A percentile compares a stretch with the other conserved stretches of the same genome.
These are phyloP conservation scores for Cutaneotrichosporon arboriforme DNA, from an alignment of 1,284 basidiomycete genomes.

Conservation along the genomic window DNA sequence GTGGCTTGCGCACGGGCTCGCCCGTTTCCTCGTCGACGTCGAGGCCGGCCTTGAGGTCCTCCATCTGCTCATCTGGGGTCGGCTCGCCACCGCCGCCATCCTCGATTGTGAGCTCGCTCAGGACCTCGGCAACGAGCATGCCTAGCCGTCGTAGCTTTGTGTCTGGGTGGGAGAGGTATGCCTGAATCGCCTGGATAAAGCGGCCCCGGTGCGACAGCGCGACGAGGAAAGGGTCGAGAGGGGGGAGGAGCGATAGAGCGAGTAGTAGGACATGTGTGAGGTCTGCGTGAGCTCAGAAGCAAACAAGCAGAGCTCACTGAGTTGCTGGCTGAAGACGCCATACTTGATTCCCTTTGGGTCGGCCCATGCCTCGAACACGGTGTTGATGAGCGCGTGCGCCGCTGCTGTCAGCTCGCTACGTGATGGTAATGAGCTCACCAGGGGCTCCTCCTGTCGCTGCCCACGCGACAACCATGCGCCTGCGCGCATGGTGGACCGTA, in stretches of 20 bases:
- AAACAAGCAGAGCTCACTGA: constrained; percentile 26
- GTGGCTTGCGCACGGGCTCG: constrained; percentile 4
- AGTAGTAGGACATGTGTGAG: constrained; percentile 66
- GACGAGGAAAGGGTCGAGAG: constrained; percentile 49
- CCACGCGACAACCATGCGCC: constrained; percentile 37
- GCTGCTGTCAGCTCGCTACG: constrained; percentile 8
- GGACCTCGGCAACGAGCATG: constrained; percentile 82
- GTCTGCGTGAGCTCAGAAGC: constrained; percentile 49
- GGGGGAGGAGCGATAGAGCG: constrained; percentile 57
- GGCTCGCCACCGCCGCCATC: constrained; percentile 6
- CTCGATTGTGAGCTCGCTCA: constrained; percentile 36
- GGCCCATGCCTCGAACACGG: constrained; percentile 40
- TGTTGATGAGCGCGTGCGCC: constrained; percentile 31
- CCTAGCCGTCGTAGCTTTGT: constrained; percentile 74
- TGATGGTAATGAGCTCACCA: not conserved
- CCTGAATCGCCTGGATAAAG: constrained; percentile 68
- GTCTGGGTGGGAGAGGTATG: constrained; percentile 74
- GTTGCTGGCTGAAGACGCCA: constrained; percentile 38
- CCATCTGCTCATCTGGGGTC: constrained; percentile 28
- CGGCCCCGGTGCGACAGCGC: constrained; percentile 52
- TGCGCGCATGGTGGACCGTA: constrained; percentile 10
- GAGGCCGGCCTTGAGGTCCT: constrained; percentile 38
- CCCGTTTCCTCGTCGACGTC: constrained; percentile 32
- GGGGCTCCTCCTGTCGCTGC: constrained; percentile 19
- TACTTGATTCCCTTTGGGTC: constrained; percentile 47